Base-by-base conservation (phyloP, 1,139 yeast species). In the Hemisphaericaspora xylanilytica region DNA sequence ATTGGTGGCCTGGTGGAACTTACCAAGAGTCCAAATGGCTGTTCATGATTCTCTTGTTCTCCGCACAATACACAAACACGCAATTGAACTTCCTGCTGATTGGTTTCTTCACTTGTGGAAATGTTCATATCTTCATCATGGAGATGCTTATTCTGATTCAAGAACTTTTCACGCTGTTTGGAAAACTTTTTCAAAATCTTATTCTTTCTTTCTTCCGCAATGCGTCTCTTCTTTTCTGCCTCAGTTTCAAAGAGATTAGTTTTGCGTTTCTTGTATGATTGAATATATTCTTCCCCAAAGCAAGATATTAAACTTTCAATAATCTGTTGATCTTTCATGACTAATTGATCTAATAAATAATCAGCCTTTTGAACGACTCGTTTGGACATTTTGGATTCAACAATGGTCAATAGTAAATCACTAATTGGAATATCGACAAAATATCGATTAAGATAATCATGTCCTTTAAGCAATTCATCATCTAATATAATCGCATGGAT, bases 21-120 rank as follows among this genome's bases (percentile, higher is more conserved):
- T 4, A 69, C 70, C n/a, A 81, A 70, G n/a, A 79, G 56, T 5
- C 85, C 86, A 58, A 83, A 77, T 0, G 70, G 49, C 10, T 72
- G 67, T 17, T 66, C 65, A 16, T 53, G 43, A 8, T 68, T 61
- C 41, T 76, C 81, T 0, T 69, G 61, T 43, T 79, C 84, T 40
- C 85, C 88, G 59, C 94, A 85, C 12, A 80, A 54, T 1, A 85
- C 83, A 63, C 94, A 85, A 2, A 60, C 59, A 42, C 78, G 58
- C 11, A 44, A 36, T 3, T 40, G 15, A 10, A 55, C 39, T 2
- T 39, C 42, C 5, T 36, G 41, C 3, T 47, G 50, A 2, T 39
- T 43, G 8, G 37, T 38, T 3, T 38, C 41, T 1, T 42, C 48
- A 10, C 37, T 49, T 16, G 11, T 33, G 6, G 18, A 24, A 6